Base-by-base conservation (phyloP, 192 early-diverging fungal genomes). In the Coemansia sp. region DNA sequence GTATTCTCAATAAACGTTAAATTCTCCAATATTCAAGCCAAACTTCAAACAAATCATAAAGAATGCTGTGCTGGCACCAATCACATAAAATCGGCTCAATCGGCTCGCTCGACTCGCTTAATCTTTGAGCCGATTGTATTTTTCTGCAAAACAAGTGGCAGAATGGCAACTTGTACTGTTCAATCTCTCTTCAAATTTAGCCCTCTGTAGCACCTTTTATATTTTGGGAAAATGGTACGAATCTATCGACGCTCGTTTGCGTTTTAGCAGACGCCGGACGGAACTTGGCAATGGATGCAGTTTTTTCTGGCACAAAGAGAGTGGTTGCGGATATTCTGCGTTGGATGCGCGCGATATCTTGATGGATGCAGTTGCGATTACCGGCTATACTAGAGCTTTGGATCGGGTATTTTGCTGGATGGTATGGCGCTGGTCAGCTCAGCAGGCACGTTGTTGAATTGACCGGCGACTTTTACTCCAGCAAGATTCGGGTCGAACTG, bases 141-240 rank as follows among this genome's bases (percentile, higher is more conserved):
- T 29, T 56, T 56, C 37, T 32, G 29, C 55, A 35, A 22, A 56
- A 37, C 29, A 37, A 56, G 29, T n/a, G 7, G 27, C 35, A 17
- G 35, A 29, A 0, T 56, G 55, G 55, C 55, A 56, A 37, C 55
- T 19, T 5, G 9, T 11, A 27, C 17, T 37, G 55, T 27, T 27
- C 55, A 56, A 56, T 56, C 55, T 56, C 55, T 56, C 55, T 56
- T 56, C 55, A 56, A 56, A 56, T 56, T 56, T 32, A 25, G 29
- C 55, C 55, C 55, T 56, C 55, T 56, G 55, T 55, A 55, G 55
- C 29, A 56, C 12, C 19, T 55, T 55, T 17, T 56, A 56, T 56
- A 56, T 56, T 56, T 37, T 37, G 29, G 55, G 55, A 73, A 69
- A 75, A 75, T 75, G 73, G 73, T 75, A 69, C 60, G 73, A 52